These are phyloP conservation scores for Trifolium pratense DNA, from an alignment of 306 rosid species.

Conservation along the genomic window DNA sequence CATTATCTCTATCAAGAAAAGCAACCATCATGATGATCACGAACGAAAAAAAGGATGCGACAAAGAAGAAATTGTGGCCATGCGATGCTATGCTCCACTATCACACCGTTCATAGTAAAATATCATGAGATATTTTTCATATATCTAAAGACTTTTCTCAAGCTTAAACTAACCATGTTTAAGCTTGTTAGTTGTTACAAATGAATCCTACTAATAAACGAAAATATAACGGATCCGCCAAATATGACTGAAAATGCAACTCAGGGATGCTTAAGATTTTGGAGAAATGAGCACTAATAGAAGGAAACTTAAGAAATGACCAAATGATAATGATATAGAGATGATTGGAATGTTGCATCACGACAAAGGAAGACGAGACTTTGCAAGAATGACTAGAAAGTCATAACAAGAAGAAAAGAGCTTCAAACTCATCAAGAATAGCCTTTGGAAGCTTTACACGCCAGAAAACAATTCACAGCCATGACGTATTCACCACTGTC, in stretches of 20 bases:
- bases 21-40: not conserved
- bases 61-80: no score
- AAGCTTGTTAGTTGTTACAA: not conserved
- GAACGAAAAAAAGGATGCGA: no score
- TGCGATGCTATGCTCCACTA: no score
- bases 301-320: not conserved
- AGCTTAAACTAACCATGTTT: not conserved
- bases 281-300: not conserved
- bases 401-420: not conserved
- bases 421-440: not conserved
- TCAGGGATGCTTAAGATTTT: not conserved
- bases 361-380: conserved; percentile 6
- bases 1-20: not conserved
- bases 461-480: not conserved
- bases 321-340: not conserved
- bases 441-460: no score
- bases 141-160: not conserved
- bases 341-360: not conserved
- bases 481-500: not conserved
- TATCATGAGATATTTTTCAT: not conserved
- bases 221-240: no score
- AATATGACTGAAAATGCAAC: no score
- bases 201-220: not conserved
- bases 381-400: not conserved
- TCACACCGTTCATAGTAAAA: no score